Evolutionary conservation across 148 eudicot species (phyloP).

Genomic region (Talinum fruticosum): DNA sequence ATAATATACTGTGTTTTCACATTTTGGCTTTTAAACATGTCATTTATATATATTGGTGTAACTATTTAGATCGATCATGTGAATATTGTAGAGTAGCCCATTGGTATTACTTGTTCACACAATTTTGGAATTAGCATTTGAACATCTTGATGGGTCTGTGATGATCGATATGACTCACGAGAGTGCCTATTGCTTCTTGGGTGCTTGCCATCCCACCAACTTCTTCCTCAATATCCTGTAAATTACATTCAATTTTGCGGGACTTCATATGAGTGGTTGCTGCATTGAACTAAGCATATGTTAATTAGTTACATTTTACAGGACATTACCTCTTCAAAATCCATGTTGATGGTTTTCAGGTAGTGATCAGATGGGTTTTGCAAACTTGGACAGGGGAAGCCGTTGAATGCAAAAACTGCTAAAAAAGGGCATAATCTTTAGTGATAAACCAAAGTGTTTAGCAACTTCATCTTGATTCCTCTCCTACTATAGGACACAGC

Average conservation of each 20-base stretch:
- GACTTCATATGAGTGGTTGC: neutral
- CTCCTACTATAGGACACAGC: too few relatives aligned
- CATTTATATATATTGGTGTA: too few relatives aligned
- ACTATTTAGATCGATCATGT: neutral
- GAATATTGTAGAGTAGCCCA: neutral
- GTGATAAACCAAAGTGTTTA: too few relatives aligned
- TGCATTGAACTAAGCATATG: too few relatives aligned
- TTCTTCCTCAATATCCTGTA: conserved; percentile 44
- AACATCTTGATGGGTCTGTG: conserved; percentile 29
- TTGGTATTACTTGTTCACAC: conserved; percentile 29
- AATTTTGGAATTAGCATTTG: conserved; percentile 28
- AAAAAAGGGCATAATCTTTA: neutral
- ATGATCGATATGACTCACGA: conserved; percentile 40
- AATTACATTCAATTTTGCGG: neutral
- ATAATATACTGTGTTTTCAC: neutral
- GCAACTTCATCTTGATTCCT: too few relatives aligned
- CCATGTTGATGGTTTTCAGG: neutral
- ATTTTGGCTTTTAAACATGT: neutral
- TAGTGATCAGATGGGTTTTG: neutral
- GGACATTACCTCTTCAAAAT: neutral
- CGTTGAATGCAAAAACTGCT: neutral
- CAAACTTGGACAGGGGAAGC: neutral
- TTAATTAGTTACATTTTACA: too few relatives aligned
- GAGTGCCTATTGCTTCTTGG: conserved; percentile 34
- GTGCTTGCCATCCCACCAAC: conserved; percentile 21